Evolutionary conservation across 2,329 filamentous ascomycete species (phyloP).

Genomic region (Verticillium albo-atrum): DNA sequence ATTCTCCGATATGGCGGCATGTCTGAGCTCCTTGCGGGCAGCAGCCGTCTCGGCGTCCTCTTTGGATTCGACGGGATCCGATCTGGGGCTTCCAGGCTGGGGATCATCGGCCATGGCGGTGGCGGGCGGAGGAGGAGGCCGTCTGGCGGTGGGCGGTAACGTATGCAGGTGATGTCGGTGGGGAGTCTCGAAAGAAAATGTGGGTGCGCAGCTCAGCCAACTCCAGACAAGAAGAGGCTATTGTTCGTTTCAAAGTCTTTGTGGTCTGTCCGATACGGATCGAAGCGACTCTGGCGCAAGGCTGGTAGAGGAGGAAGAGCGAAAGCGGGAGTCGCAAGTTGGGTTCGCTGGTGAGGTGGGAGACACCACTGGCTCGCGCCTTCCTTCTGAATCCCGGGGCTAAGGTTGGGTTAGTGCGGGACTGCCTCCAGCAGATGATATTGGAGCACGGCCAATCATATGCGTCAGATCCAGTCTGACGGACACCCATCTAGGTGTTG

Average conservation of each 20-base stretch:
- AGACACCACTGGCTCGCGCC: not conserved
- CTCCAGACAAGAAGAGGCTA: not conserved
- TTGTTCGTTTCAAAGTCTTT: not conserved
- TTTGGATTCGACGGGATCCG: conserved; percentile 29
- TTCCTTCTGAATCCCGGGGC: not conserved
- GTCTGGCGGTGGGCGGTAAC: not conserved
- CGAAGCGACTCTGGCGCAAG: not conserved
- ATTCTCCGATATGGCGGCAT: conserved; percentile 57
- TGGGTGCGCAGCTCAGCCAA: not conserved
- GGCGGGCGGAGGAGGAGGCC: not conserved
- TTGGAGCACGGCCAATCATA: not conserved
- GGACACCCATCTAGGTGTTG: not conserved
- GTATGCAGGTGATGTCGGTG: not conserved
- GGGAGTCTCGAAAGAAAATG: not conserved
- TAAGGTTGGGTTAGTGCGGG: not conserved
- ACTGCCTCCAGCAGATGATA: not conserved
- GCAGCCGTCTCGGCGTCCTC: conserved; percentile 63
- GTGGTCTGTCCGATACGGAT: not conserved
- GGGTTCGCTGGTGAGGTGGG: not conserved
- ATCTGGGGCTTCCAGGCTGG: conserved; percentile 35
- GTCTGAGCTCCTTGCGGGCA: conserved; percentile 59
- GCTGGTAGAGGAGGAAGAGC: not conserved
- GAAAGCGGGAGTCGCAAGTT: not conserved
- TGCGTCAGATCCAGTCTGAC: not conserved
- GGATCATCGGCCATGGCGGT: conserved; percentile 39